Base-by-base conservation (phyloP, 163 green algal genomes). In the Scenedesmus sp. region DNA sequence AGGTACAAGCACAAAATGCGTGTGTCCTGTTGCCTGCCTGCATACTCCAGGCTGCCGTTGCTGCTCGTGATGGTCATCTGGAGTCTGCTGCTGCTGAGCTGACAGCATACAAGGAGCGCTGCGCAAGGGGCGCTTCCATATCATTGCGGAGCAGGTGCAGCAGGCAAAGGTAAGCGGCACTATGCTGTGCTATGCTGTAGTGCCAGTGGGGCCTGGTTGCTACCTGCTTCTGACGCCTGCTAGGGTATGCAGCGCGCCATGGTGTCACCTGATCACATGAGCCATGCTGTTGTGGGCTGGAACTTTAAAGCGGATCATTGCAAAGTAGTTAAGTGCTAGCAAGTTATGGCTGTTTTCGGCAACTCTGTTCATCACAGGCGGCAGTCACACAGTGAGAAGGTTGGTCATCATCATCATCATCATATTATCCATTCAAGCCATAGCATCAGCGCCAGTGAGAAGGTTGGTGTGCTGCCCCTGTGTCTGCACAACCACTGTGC, bases 71-170 rank as follows among this genome's bases (percentile, higher is more conserved):
- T 43, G 35, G 16, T 22, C 49, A 80, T 24, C 59, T 88, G 37
- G 83, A 24, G 30, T 30, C 37, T 43, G 20, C 33, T 22, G n/a
- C 59, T 59, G 53, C 12, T 73, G 37, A 88, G 42, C 37, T 81
- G 40, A 16, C n/a, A 13, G 7, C 33, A 24, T 44, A 81, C 35
- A 68, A 81, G 53, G 83, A 88, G n/a, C 43, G 37, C 76, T 88
- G 83, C 83, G 83, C 22, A 37, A 61, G 30, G 83, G 83, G 2
- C 83, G 83, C 20, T 88, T 81, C 83, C 83, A 88, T 40, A 43
- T 88, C 30, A 88, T 88, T 30, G 4, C 56, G 3, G 56, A 88
- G 37, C 46, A 88, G 83, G 83, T 88, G n/a, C 81, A 86, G 22
- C 46, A 70, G 30, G 81, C 37, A n/a, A 73, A 43, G 46, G 46